Conservation (phyloP, 75 land plant genomes). For the Isoetes taiwanensis region DNA sequence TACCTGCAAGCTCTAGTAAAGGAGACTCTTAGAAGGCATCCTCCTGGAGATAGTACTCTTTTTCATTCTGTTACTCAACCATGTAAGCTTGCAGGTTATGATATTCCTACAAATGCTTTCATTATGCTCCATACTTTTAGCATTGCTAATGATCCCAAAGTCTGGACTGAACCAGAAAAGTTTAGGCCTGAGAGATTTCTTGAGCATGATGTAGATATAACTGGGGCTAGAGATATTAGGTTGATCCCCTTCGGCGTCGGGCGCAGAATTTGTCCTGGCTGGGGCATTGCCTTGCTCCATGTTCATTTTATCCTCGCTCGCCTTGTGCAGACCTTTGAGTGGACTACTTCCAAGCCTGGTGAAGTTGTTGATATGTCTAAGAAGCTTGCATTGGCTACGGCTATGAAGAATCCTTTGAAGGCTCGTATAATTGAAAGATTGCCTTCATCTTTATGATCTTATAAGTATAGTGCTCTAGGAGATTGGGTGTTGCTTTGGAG, state of each 20-base stretch:
- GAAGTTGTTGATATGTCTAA: conserved; percentile 36
- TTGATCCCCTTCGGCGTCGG: too few relatives aligned
- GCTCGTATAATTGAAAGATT: too few relatives aligned
- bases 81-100: conserved; percentile 12
- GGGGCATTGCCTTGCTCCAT: conserved; percentile 43
- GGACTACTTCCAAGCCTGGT: conserved; percentile 25
- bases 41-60: conserved; percentile 39
- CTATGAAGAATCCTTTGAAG: too few relatives aligned
- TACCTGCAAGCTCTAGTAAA: conserved; percentile 49
- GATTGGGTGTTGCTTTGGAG: too few relatives aligned
- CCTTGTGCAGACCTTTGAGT: conserved; percentile 53
- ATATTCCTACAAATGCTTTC: conserved; percentile 7
- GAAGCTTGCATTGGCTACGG: conserved; percentile 50
- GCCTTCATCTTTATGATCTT: too few relatives aligned
- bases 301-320: conserved; percentile 45
- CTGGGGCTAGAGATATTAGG: too few relatives aligned
- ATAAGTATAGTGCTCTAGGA: too few relatives aligned
- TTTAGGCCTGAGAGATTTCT: conserved; percentile 45
- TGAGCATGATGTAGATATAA: conserved; percentile 13
- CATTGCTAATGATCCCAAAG: conserved; percentile 31
- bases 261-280: too few relatives aligned
- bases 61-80: conserved; percentile 40
- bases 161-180: conserved; percentile 35
- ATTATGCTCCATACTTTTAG: conserved; percentile 24
- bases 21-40: conserved; percentile 48